A percentile compares a stretch with the other conserved stretches of the same genome.
Evolutionary conservation across 2,329 filamentous ascomycete genomes (phyloP).

Genomic region (Daldinia sp.): DNA sequence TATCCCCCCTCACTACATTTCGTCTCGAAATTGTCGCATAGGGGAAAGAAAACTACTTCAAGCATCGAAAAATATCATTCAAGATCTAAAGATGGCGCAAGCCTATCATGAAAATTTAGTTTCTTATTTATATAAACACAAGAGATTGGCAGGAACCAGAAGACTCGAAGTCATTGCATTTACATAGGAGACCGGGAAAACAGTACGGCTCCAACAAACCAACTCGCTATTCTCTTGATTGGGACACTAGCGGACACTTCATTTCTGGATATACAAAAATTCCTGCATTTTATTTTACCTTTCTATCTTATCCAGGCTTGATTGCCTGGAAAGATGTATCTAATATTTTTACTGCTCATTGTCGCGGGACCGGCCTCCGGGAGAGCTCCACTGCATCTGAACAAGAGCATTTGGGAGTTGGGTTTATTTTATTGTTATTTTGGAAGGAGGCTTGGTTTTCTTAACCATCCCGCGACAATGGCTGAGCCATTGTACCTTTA

Average conservation of each 20-base stretch:
- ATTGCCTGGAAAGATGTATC: constrained; percentile 13
- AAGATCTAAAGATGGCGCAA: constrained; percentile 49
- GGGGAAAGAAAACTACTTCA: constrained; percentile 16
- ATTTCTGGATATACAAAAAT: constrained; percentile 32
- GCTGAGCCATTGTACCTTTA: constrained; percentile 32
- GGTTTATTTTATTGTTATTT: constrained; percentile 9
- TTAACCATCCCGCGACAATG: constrained; percentile 28
- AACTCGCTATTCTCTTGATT: constrained; percentile 22
- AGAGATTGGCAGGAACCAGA: constrained; percentile 44
- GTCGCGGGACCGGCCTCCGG: constrained; percentile 39
- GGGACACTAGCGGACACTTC: constrained; percentile 27
- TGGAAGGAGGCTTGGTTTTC: constrained; percentile 30
- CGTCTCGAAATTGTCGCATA: constrained; percentile 30
- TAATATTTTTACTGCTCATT: constrained; percentile 37
- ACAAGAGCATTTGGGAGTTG: constrained; percentile 19
- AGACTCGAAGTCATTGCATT: constrained; percentile 39
- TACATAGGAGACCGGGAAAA: constrained; percentile 41
- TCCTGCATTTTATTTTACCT: constrained; percentile 24
- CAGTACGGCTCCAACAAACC: constrained; percentile 42
- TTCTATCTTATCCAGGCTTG: neutral
- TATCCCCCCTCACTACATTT: constrained; percentile 12
- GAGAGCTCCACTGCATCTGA: constrained; percentile 17
- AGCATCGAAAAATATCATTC: constrained; percentile 41
- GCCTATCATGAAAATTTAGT: constrained; percentile 40
- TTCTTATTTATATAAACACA: constrained; percentile 29